Evolutionary conservation across 2,329 filamentous ascomycete genomes (phyloP), one percentile per base, ranked within the genome.

Genomic region (Microsporum canis): DNA sequence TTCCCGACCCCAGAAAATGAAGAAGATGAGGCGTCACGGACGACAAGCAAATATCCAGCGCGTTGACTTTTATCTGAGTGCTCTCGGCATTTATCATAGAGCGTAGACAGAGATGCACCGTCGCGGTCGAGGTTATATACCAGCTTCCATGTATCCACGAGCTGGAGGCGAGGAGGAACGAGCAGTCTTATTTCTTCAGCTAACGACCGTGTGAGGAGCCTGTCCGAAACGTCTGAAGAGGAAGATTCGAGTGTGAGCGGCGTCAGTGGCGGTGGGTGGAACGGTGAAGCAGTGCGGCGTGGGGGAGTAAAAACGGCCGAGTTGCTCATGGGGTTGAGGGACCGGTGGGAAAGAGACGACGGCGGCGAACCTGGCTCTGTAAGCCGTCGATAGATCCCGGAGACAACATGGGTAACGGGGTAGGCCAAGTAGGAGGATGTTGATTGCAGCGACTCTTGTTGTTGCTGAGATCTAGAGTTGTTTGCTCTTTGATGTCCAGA

Each of bases 121-220:
- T 99, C 86, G 74, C 95, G 88, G 69, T 96, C 91, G 39, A 99
- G 79, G 66, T 89, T 95, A 76, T 97, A 99, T 41, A 87, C 82
- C 58, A 97, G 77, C 60, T 81, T 82, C 94, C 94, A 99, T 63
- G 87, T 84, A 67, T 96, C 91, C 63, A 87, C 84, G 51, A 99
- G 84, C 73, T 95, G 89, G 63, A 97, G 76, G 57, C 94, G 82
- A 66, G 95, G 85, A 0, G 94, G 94, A 27, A 97, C 79, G 69
- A 97, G 85, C 43, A 95, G 82, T 56, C 94, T 83, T 61, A 97
- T 96, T 77, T 97, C 94, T 76, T 97, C 94, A 2, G 92, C 94
- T 34, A 97, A 78, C 8, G 85, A 82, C 57, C 79, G 78, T 17
- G 82, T 87, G 61, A 99, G 79, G 59, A 97, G 78, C 66, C 74